phyloP scores from a whole-genome alignment of 1,284 basidiomycete genomes.

The Moesziomyces sp. region DNA sequence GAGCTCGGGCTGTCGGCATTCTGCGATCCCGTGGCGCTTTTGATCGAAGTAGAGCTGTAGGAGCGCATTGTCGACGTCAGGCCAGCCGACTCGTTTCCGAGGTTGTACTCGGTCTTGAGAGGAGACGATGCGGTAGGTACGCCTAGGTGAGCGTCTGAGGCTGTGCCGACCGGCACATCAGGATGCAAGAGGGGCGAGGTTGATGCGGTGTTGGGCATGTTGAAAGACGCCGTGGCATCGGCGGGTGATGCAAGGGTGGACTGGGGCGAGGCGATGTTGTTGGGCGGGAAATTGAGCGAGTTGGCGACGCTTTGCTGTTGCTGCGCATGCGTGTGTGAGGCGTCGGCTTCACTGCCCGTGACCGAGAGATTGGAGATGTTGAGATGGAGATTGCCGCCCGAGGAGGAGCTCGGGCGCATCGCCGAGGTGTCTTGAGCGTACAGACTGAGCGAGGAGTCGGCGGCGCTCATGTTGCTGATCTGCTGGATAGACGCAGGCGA shows the following conservation, averaged over 20 bases:
- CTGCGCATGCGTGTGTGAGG: conserved; percentile 14
- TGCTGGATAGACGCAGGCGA: conserved; percentile 13
- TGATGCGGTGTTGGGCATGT: conserved; percentile 1
- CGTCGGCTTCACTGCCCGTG: conserved; percentile 12
- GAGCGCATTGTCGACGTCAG: conserved; percentile 34
- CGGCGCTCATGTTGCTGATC: conserved; percentile 5
- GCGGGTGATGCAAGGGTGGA: conserved; percentile 33
- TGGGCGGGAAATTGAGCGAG: conserved; percentile 14
- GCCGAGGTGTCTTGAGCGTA: conserved; percentile 9
- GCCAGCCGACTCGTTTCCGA: conserved; percentile 11
- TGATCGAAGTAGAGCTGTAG: conserved; percentile 40
- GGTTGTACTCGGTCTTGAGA: conserved; percentile 30
- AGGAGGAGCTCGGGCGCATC: conserved; percentile 32
- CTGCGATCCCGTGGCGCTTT: conserved; percentile 38
- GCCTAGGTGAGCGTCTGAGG: conserved; percentile 21
- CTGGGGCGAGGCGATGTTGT: conserved; percentile 23
- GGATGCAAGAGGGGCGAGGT: conserved; percentile 30
- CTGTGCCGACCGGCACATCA: conserved; percentile 3
- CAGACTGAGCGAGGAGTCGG: conserved; percentile 17
- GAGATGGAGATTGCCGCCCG: conserved; percentile 39
- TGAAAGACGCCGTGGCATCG: conserved; percentile 14
- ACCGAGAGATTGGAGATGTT: conserved; percentile 49
- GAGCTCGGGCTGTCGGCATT: conserved; percentile 39
- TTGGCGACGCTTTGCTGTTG: conserved; percentile 19
- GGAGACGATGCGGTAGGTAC: conserved; percentile 26